A percentile compares a stretch with the other conserved stretches of the same genome.
These are phyloP conservation scores for Chlorella sp. DNA, from an alignment of 139 green algal genomes.

Conservation along the genomic window DNA sequence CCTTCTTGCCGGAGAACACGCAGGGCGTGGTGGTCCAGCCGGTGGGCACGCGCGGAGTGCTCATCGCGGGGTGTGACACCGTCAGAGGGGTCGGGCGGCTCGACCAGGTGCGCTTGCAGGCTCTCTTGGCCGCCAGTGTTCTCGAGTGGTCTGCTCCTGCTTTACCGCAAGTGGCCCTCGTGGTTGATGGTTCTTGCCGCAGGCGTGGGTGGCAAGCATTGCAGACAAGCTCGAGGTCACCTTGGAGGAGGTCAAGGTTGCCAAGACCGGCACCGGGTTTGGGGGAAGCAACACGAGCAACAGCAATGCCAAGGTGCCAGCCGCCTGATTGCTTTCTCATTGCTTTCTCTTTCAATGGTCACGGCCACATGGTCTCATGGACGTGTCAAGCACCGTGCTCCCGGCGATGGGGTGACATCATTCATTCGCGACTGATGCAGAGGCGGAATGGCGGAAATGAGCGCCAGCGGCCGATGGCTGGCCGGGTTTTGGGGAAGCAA, in stretches of 20 bases:
- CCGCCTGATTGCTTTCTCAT: too few species aligned
- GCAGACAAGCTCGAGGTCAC: slow-evolving; percentile 77
- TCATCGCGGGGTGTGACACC: slow-evolving; percentile 68
- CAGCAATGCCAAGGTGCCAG: too few species aligned
- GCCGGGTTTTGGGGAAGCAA: too few species aligned
- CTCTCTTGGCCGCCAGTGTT: not conserved
- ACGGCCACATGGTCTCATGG: too few species aligned
- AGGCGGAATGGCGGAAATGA: too few species aligned
- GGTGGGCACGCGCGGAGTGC: slow-evolving; percentile 52
- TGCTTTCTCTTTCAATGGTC: too few species aligned
- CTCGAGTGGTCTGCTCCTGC: not conserved
- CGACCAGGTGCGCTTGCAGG: slow-evolving; percentile 59
- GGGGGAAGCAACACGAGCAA: not conserved
- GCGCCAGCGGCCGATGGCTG: too few species aligned
- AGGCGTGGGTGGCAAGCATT: slow-evolving; percentile 61
- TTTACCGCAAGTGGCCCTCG: not conserved
- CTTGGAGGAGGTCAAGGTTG: slow-evolving; percentile 25
- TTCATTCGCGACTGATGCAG: too few species aligned
- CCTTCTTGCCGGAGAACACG: slow-evolving; percentile 68
- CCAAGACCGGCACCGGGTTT: slow-evolving; percentile 5
- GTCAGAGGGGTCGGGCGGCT: slow-evolving; percentile 68
- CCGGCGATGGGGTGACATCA: too few species aligned
- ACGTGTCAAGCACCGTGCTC: too few species aligned
- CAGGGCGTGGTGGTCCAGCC: slow-evolving; percentile 71
- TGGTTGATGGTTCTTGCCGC: not conserved